Percentiles rank a stretch among this genome's conserved stretches.
Evolutionary conservation across 176 grass and related monocot genomes (phyloP).

Genomic region (Triticum dicoccoides): DNA sequence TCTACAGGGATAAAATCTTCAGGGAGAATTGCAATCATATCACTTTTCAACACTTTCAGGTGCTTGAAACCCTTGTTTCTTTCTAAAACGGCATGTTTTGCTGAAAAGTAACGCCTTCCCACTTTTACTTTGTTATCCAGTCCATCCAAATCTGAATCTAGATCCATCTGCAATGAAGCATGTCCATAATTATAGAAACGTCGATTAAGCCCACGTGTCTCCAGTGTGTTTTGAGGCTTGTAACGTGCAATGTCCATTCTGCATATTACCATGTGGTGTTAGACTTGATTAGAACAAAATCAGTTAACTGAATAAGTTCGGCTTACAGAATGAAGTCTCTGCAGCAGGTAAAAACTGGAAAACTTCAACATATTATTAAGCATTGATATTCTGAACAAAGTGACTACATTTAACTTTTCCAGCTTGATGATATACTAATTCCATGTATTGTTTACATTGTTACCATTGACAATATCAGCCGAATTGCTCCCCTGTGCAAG

Average conservation of each 20-base stretch:
- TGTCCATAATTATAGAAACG: conserved; percentile 35
- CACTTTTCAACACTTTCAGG: conserved; percentile 61
- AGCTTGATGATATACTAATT: neutral
- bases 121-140: conserved; percentile 67
- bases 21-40: conserved; percentile 32
- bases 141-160: conserved; percentile 77
- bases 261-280: conserved; percentile 44
- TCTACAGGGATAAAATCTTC: conserved; percentile 77
- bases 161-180: conserved; percentile 45
- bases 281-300: conserved; percentile 29
- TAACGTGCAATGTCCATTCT: conserved; percentile 96
- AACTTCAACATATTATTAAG: neutral
- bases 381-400: neutral
- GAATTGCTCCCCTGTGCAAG: neutral
- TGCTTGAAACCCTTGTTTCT: conserved; percentile 79
- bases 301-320: neutral
- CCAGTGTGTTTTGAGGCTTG: conserved; percentile 55
- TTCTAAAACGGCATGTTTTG: conserved; percentile 64
- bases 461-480: neutral
- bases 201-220: conserved; percentile 39
- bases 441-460: neutral
- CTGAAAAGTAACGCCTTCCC: conserved; percentile 71
- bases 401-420: neutral
- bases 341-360: neutral
- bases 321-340: conserved; percentile 2